Percentiles rank a stretch among this genome's conserved stretches.
phyloP scores from a whole-genome alignment of 164 flowering plant genomes.

The Aristolochia californica region DNA sequence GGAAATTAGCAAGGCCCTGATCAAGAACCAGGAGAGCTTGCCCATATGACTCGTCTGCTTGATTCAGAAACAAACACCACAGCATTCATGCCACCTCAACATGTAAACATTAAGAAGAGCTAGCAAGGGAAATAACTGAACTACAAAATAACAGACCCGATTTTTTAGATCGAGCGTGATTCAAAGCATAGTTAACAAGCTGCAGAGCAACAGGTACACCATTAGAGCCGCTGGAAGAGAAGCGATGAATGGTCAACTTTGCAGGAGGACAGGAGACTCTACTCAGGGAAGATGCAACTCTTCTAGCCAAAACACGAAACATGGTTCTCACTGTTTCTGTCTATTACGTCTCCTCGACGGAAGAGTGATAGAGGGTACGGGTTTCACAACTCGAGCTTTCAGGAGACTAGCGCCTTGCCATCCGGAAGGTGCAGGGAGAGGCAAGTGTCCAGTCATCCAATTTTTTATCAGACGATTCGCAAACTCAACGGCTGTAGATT shows the following conservation, averaged over 20 bases:
- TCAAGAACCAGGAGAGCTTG: constrained; percentile 61
- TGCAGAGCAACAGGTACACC: constrained; percentile 47
- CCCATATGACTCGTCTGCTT: constrained; percentile 55
- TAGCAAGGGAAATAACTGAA: not conserved
- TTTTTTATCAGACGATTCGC: no score
- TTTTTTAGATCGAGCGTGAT: constrained; percentile 55
- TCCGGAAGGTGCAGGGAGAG: no score
- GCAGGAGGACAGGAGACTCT: not conserved
- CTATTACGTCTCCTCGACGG: no score
- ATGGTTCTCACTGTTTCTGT: no score
- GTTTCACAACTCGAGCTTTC: no score
- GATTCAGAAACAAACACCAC: not conserved
- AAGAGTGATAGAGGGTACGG: no score
- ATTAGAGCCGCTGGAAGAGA: constrained; percentile 8
- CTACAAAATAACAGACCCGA: constrained; percentile 29
- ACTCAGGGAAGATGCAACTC: no score
- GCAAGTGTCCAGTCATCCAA: no score
- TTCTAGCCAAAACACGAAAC: no score
- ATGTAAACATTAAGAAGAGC: constrained; percentile 1
- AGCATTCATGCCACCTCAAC: not conserved
- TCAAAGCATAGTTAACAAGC: constrained; percentile 70
- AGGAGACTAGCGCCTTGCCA: no score
- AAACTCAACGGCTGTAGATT: no score
- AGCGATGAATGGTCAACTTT: not conserved
- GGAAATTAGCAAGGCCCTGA: constrained; percentile 62